Base-by-base conservation (phyloP, 768 basidiomycete genomes). In the Trametes sanguinea region DNA sequence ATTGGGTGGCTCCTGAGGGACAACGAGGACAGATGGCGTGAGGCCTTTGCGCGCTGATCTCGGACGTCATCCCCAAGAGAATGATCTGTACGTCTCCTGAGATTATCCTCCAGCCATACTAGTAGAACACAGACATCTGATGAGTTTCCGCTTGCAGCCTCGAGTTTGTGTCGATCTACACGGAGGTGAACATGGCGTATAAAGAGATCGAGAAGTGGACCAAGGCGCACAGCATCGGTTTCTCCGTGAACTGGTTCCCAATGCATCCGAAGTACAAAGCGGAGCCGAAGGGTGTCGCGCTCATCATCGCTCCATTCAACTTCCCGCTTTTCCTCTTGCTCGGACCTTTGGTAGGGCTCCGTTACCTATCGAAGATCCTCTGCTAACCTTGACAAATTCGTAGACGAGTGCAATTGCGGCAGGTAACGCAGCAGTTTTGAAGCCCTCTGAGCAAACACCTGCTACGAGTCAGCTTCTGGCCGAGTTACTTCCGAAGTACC, bases 271-370 rank as follows among this genome's bases (percentile, higher is more conserved):
- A 80, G 14, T 78, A 88, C 3, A 78, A 83, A 57, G 88, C 90
- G 66, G 88, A 90, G 66, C 80, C 92, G 42, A 94, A 93, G 71
- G 90, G 90, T 2, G 81, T 85, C 30, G 81, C 87, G 0, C 76
- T 90, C 54, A 82, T 89, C 68, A 88, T 92, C 62, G 79, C 78
- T 35, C 88, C 89, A 1, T 91, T 89, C 81, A 91, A 90, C 72
- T 90, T 87, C 68, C 90, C 89, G 0, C 60, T 90, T 11, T 87
- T 80, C 78, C 73, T 89, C 56, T 71, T 80, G 0, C 43, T 90
- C 6, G 75, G 78, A 1, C 88, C 88, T 10, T 62, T 93, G 63
- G 88, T 88, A 60, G 22, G 81, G 6, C 61, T 1, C 30, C 50
- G 7, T 40, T 29, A 37, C 35, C 17, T 22, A 37, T 4, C 27